Evolutionary conservation across 164 flowering plant genomes (phyloP), one percentile per base, ranked within the genome.

Genomic region (Magnolia officinalis): DNA sequence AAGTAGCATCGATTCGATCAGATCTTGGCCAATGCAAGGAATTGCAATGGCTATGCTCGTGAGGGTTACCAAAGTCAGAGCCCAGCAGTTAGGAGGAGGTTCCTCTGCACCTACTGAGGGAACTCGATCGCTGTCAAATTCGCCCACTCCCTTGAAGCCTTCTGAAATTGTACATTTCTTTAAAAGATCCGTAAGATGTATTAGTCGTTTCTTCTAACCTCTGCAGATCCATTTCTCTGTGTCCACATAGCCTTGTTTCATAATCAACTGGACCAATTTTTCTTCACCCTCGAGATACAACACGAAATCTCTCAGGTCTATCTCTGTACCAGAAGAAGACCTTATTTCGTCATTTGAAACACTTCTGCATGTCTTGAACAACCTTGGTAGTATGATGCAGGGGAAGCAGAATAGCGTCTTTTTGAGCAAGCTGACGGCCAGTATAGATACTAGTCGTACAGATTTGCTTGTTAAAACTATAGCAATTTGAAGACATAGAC

Each of bases 221-320:
- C 55, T 78, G 29, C 45, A 61, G 21, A 89, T 73, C 84, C 86
- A 87, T 2, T 79, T 76, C 72, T 84, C 81, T 13, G 84, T 81
- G 1, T 87, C 86, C 70, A 84, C 81, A 49, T 81, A 75, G 52
- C 85, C 83, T 14, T 71, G 74, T 67, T 64, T 80, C 76, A 78
- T 79, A 81, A 88, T 87, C 80, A 83, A 1, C 16, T 86, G 78
- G 50, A 88, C 84, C 76, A 89, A 77, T 21, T 73, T 80, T 65
- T 85, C 85, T 79, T 90, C 93, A 18, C 91, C 91, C 74, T 89
- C 91, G 55, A 91, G 96, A 80, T 86, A 81, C 78, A 91, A 65
- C 49, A 87, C 90, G 75, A 76, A 29, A 9, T 31, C n/a, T 29
- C 14, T 67, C 37, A 13, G 45, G 16, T 13, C n/a, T 18, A 29